Evolutionary conservation across 495 filamentous ascomycete species (phyloP).

Genomic region (Letharia columbiana): DNA sequence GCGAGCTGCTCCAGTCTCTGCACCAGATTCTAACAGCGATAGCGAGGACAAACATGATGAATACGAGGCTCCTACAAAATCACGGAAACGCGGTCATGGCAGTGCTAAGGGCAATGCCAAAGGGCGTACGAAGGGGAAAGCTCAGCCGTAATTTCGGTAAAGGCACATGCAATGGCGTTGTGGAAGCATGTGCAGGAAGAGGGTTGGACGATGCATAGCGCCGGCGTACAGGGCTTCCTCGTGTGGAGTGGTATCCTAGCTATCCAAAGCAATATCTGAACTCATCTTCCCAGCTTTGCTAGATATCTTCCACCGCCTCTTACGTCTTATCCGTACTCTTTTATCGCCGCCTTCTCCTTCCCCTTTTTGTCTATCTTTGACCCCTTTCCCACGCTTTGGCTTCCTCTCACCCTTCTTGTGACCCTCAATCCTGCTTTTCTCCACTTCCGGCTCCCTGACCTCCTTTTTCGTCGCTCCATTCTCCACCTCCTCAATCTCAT

Average conservation of each 20-base stretch:
- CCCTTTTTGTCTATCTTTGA: neutral
- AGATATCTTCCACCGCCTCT: neutral
- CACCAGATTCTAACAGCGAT: neutral
- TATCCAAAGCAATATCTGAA: neutral
- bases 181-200: neutral
- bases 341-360: neutral
- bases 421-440: neutral
- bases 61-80: conserved; percentile 14
- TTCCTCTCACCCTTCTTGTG: neutral
- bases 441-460: neutral
- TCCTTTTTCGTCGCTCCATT: neutral
- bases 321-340: neutral
- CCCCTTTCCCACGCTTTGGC: neutral
- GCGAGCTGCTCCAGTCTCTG: conserved; percentile 12
- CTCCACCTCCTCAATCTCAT: conserved; percentile 1
- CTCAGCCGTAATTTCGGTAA: neutral
- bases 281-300: neutral
- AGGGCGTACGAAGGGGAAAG: conserved; percentile 6
- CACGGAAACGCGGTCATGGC: conserved; percentile 12
- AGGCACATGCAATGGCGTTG: neutral
- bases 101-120: neutral
- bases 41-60: conserved; percentile 13
- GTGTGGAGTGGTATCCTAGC: neutral
- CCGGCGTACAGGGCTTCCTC: neutral
- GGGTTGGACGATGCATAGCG: conserved; percentile 3